Evolutionary conservation across 2,329 filamentous ascomycete species (phyloP), one percentile per base, ranked within the genome.

Genomic region (Pezicula radicicola): DNA sequence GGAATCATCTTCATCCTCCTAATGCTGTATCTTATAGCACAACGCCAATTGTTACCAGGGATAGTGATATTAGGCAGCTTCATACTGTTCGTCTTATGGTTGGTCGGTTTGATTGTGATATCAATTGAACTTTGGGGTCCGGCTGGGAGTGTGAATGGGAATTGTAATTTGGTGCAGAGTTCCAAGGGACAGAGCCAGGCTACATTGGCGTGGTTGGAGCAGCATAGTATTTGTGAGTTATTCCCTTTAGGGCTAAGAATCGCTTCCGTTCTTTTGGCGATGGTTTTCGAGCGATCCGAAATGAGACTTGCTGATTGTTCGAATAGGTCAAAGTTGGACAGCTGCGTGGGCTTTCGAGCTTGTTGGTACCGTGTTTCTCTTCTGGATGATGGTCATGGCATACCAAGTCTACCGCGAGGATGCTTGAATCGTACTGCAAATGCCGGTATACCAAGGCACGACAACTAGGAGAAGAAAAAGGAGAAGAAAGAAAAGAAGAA

Each of bases 321-420:
- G 15, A 8, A 33, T 47, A 82, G 79, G 79, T 65, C 80, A 84
- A 67, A 76, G 76, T 41, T 87, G 84, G 84, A 78, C 84, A 60
- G 76, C 84, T 1, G 80, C 81, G 2, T 88, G 86, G 67, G 77
- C 82, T 1, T 83, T 87, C 64, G 76, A 76, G 16, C 66, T 88
- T 21, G 77, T 84, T 2, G 84, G 83, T 0, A 71, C 68, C 16
- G 69, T 85, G 1, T 86, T 86, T 57, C 65, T 85, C 53, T 63
- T 87, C n/a, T 87, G 83, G 83, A 81, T 86, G 61, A 85, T 86
- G 75, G 72, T 85, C 55, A 85, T 87, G 78, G 79, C 82, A 10
- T 82, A 84, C 59, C 81, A 84, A 56, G 83, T 87, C 9, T 87
- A 67, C 48, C 55, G 60, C 33, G 61, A 64, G 27, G 59, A 66